Evolutionary conservation across 768 basidiomycete species (phyloP).

Genomic region (Gymnopilus junonius): DNA sequence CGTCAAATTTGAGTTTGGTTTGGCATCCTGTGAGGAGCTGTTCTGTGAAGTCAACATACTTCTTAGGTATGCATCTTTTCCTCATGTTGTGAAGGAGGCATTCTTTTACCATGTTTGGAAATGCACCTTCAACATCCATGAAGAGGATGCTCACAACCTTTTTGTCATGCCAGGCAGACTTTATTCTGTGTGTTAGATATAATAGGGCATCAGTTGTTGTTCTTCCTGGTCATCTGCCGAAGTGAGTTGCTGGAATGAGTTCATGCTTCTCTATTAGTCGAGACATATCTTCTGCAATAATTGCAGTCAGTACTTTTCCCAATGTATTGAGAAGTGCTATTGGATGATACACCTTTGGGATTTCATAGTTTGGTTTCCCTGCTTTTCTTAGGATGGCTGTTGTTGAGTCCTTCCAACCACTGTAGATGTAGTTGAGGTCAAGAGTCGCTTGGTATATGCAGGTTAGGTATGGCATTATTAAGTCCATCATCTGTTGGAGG

Average conservation of each 20-base stretch:
- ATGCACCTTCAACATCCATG: conserved; percentile 49
- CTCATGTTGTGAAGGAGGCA: conserved; percentile 36
- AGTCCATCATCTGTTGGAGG: conserved; percentile 19
- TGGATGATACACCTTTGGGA: conserved; percentile 37
- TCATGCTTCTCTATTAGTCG: conserved; percentile 30
- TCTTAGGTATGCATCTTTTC: conserved; percentile 27
- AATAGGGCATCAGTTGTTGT: conserved; percentile 41
- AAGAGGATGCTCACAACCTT: conserved; percentile 41
- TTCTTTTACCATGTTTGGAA: conserved; percentile 39
- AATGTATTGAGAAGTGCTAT: conserved; percentile 40
- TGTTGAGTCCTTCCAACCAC: conserved; percentile 24
- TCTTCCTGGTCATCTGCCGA: conserved; percentile 41
- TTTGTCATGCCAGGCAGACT: conserved; percentile 41
- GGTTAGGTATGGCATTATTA: conserved; percentile 27
- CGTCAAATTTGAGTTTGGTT: conserved; percentile 5
- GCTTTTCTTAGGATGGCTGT: conserved; percentile 41
- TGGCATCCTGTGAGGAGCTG: not conserved
- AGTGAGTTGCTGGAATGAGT: conserved; percentile 39
- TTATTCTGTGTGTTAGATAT: conserved; percentile 35
- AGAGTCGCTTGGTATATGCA: conserved; percentile 34
- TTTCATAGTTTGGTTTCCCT: conserved; percentile 36
- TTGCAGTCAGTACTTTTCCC: conserved; percentile 32
- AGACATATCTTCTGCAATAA: conserved; percentile 25
- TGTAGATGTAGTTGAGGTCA: conserved; percentile 20
- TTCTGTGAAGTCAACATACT: conserved; percentile 21